These are phyloP conservation scores for Blastocrithidia nonstop DNA, from an alignment of 208 protist genomes.

Conservation along the genomic window DNA sequence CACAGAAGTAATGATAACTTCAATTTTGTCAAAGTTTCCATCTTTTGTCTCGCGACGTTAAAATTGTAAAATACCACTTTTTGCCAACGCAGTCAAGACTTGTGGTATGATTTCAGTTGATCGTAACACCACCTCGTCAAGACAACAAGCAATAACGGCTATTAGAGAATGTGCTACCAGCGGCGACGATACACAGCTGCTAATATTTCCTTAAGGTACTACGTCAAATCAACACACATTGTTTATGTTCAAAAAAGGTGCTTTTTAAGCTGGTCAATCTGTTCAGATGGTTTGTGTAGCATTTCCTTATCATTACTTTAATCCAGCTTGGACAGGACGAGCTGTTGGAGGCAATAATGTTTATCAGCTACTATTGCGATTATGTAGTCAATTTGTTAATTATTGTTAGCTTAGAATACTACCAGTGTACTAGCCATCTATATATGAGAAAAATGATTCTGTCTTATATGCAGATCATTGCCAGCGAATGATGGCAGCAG, in stretches of 20 bases:
- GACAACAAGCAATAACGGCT: constrained; percentile 20
- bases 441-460: constrained; percentile 53
- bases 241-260: constrained; percentile 73
- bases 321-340: constrained; percentile 70
- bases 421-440: constrained; percentile 77
- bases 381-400: constrained; percentile 77
- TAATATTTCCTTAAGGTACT: constrained; percentile 85
- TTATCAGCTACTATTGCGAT: constrained; percentile 41
- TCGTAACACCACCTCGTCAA: constrained; percentile 34
- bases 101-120: constrained; percentile 66
- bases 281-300: constrained; percentile 79
- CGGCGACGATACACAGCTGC: constrained; percentile 29
- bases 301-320: constrained; percentile 80
- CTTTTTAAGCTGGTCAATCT: constrained; percentile 68
- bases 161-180: constrained; percentile 48
- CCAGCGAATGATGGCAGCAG: constrained; percentile 67
- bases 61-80: constrained; percentile 48
- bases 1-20: constrained; percentile 58
- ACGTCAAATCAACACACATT: constrained; percentile 58
- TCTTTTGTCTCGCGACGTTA: constrained; percentile 70
- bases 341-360: constrained; percentile 48
- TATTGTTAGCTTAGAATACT: constrained; percentile 58
- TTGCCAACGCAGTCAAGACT: constrained; percentile 20
- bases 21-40: constrained; percentile 31
- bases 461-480: constrained; percentile 68